Evolutionary conservation across 805 yeast species (phyloP), one percentile per base, ranked within the genome.

Genomic region (Blastobotrys americana): DNA sequence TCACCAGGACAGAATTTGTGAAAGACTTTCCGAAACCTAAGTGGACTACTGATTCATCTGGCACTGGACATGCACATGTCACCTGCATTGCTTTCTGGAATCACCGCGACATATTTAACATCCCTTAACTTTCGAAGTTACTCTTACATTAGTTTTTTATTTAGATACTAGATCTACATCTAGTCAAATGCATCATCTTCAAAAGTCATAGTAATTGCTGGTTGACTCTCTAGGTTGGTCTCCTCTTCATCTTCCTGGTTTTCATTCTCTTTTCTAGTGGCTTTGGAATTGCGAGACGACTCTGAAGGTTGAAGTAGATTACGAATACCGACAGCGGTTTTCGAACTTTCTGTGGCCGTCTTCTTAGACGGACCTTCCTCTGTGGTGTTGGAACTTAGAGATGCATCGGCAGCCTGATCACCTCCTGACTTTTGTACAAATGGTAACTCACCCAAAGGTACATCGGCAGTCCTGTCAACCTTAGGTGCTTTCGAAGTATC

Each of bases 161-260:
- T 18, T 17, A 17, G n/a, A 36, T 36, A 36, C 23, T 17, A 5
- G 19, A 13, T 8, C 17, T 50, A 39, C 57, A n/a, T 54, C 34
- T 59, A 56, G 23, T 52, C 61, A 48, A 55, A 53, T 10, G 55
- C 48, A 25, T 54, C 45, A 34, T 52, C 48, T 27, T 50, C 59
- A 49, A 56, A 56, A 4, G 56, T 37, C 57, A 55, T 55, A 18
- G 46, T 52, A 23, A 53, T 41, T 33, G 41, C 47, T 15, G 43
- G 49, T 4, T 28, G 22, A 17, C 40, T 46, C 6, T 52, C 52
- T 20, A n/a, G n/a, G n/a, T 51, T 41, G 6, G 48, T 39, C 20
- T 22, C 25, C 9, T 49, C 48, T 5, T 54, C 45, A n/a, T 42
- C 43, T 17, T 40, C 38, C 15, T 42, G 45, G 10, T 49, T 43